Conservation (phyloP, 1,284 basidiomycete species). For the Jaminaea rosea region DNA sequence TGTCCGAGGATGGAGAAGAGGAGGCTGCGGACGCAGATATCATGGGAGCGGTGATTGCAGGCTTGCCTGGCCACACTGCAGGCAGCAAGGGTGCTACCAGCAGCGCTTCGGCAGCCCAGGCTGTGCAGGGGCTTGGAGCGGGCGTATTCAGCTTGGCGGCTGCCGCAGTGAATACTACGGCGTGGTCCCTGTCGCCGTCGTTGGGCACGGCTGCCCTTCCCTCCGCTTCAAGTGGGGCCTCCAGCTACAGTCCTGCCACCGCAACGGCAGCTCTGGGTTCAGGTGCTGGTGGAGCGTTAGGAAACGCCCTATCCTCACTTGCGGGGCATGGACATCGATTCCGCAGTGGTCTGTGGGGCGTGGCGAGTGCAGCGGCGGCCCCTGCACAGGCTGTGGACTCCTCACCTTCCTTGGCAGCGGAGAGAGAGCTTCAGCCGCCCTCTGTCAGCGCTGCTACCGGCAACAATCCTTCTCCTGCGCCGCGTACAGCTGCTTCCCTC, state of each 20-base stretch:
- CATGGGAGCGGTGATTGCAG: background rate
- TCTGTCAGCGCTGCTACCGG: slow-evolving; percentile 5
- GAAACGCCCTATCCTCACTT: background rate
- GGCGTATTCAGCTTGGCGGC: background rate
- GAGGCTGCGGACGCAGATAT: background rate
- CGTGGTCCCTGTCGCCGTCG: background rate
- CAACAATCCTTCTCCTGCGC: background rate
- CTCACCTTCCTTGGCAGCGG: background rate
- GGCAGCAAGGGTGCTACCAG: background rate
- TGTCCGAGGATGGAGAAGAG: background rate
- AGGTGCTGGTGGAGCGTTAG: background rate
- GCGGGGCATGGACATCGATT: background rate
- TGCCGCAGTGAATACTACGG: background rate
- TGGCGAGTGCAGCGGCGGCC: no score
- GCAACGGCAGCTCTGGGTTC: background rate
- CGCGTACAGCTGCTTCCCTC: slow-evolving; percentile 10
- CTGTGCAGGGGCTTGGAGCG: background rate
- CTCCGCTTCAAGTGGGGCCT: no score
- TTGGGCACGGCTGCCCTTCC: background rate
- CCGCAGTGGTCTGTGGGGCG: background rate
- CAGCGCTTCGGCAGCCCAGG: background rate
- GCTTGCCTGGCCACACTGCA: no score
- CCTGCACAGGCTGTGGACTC: background rate
- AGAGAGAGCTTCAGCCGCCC: background rate
- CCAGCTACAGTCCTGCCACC: background rate